phyloP scores from a whole-genome alignment of 768 basidiomycete genomes.

The Suillus paluster region DNA sequence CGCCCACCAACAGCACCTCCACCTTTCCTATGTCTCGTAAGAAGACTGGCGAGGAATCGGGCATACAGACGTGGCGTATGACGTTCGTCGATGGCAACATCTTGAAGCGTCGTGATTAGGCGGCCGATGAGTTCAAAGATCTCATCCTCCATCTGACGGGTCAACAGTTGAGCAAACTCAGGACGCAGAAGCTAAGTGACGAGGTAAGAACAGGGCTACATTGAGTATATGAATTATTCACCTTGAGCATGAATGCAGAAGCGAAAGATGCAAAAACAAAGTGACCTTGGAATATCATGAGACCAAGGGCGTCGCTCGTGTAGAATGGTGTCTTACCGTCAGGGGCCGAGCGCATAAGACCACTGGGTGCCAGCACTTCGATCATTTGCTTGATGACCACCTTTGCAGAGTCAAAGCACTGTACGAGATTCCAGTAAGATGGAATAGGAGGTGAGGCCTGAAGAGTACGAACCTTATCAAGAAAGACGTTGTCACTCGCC shows the following conservation, averaged over 20 bases:
- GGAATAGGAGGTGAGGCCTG: not conserved
- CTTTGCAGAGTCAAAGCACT: conserved; percentile 78
- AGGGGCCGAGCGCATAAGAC: conserved; percentile 78
- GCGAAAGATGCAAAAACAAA: conserved; percentile 84
- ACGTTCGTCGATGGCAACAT: conserved; percentile 79
- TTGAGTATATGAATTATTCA: conserved; percentile 28
- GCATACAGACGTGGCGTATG: conserved; percentile 84
- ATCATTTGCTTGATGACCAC: conserved; percentile 68
- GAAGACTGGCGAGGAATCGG: conserved; percentile 74
- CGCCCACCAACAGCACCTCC: conserved; percentile 59
- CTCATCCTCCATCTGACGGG: conserved; percentile 62
- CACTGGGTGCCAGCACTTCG: conserved; percentile 66
- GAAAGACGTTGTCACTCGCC: conserved; percentile 64
- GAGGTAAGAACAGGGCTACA: not conserved
- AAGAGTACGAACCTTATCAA: conserved; percentile 56
- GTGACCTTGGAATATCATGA: conserved; percentile 50
- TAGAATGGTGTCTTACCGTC: conserved; percentile 55
- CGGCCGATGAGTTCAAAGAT: conserved; percentile 74
- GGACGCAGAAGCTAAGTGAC: conserved; percentile 65
- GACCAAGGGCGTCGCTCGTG: not conserved
- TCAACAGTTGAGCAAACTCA: conserved; percentile 67
- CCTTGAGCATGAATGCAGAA: conserved; percentile 83
- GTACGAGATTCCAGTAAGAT: conserved; percentile 4
- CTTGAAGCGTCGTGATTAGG: conserved; percentile 72
- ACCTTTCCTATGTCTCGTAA: conserved; percentile 71